phyloP scores from a whole-genome alignment of 495 filamentous ascomycete species.

The Penicillium antarcticum region DNA sequence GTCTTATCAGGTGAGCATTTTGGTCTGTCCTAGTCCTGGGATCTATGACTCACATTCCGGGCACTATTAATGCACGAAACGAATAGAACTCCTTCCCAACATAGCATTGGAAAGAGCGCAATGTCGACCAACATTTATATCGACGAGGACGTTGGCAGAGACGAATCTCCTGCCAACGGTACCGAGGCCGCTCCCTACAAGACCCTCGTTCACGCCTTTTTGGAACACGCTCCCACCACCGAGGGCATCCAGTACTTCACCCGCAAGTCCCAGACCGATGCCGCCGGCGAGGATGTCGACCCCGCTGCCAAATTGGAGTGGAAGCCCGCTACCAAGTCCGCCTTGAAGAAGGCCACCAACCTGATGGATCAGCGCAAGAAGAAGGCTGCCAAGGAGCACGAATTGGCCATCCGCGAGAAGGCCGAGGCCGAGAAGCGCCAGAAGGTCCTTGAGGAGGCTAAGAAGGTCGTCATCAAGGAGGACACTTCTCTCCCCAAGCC shows the following conservation, averaged over 20 bases:
- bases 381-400: constrained; percentile 70
- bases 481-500: constrained; percentile 77
- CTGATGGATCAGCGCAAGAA: constrained; percentile 70
- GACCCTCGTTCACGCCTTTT: constrained; percentile 70
- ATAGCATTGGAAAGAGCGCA: constrained; percentile 1
- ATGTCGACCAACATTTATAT: constrained; percentile 60
- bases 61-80: background rate
- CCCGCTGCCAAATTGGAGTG: constrained; percentile 55
- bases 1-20: constrained; percentile 4
- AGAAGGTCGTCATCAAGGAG: constrained; percentile 80
- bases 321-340: constrained; percentile 79
- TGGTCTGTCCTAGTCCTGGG: background rate
- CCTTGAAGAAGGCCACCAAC: constrained; percentile 76
- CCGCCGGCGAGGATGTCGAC: constrained; percentile 53
- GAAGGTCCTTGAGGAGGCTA: constrained; percentile 74
- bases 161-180: constrained; percentile 66
- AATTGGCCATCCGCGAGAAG: constrained; percentile 64
- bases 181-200: constrained; percentile 74
- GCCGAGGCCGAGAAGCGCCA: constrained; percentile 67
- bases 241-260: constrained; percentile 61
- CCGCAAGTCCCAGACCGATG: constrained; percentile 64
- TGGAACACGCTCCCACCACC: constrained; percentile 60
- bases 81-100: background rate
- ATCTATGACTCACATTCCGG: constrained; percentile 11
- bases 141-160: constrained; percentile 73